phyloP scores from a whole-genome alignment of 148 eudicot genomes.

The Dysphania ambrosioides region DNA sequence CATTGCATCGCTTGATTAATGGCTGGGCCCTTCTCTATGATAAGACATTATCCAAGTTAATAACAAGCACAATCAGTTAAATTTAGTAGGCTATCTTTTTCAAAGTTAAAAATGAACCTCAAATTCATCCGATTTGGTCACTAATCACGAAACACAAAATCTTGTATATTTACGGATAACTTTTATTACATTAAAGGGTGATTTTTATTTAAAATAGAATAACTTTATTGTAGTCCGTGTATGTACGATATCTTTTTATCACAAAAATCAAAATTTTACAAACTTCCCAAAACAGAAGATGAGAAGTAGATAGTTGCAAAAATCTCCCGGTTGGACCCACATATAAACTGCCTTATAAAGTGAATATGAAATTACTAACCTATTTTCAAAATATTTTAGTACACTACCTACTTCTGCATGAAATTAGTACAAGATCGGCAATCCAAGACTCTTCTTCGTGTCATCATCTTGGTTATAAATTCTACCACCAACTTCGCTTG shows the following conservation, averaged over 20 bases:
- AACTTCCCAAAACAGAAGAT: background rate
- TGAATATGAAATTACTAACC: background rate
- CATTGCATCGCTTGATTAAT: constrained; percentile 12
- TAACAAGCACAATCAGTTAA: background rate
- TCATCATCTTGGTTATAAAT: background rate
- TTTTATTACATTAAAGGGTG: too few relatives aligned
- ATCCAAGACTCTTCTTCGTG: constrained; percentile 1
- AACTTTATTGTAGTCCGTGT: too few relatives aligned
- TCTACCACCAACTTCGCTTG: background rate
- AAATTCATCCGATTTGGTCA: too few relatives aligned
- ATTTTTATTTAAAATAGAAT: too few relatives aligned
- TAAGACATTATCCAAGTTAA: constrained; percentile 14
- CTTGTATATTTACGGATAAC: too few relatives aligned
- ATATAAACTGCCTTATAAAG: background rate
- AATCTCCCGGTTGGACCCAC: background rate
- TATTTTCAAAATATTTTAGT: background rate
- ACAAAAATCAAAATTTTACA: too few relatives aligned
- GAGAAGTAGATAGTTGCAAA: background rate
- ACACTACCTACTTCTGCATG: constrained; percentile 1
- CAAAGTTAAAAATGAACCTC: too few relatives aligned
- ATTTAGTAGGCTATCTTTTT: too few relatives aligned
- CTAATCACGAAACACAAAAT: too few relatives aligned
- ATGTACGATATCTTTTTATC: too few relatives aligned
- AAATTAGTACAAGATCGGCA: constrained; percentile 6
- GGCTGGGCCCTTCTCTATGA: background rate